These are phyloP conservation scores for Berberis vulgaris DNA, from an alignment of 164 flowering plant genomes.

Conservation along the genomic window DNA sequence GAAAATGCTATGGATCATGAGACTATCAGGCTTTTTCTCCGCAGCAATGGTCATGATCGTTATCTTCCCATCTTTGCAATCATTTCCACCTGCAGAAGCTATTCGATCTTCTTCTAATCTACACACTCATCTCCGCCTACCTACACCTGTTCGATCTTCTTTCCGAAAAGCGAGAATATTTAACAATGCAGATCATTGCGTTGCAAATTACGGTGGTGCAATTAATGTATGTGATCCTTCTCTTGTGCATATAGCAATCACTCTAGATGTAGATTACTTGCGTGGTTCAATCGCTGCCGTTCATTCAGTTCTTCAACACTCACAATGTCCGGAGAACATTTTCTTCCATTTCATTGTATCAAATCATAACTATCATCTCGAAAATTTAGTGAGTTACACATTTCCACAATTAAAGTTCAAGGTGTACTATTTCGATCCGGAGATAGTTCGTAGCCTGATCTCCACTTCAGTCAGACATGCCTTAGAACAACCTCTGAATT, in stretches of 20 bases:
- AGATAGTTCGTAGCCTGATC: constrained; percentile 46
- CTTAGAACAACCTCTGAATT: constrained; percentile 80
- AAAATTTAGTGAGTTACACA: constrained; percentile 52
- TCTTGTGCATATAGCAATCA: constrained; percentile 78
- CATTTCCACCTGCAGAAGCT: constrained; percentile 63
- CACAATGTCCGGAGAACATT: constrained; percentile 62
- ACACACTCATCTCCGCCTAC: constrained; percentile 22
- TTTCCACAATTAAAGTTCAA: constrained; percentile 64
- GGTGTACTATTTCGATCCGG: constrained; percentile 67
- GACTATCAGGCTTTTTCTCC: constrained; percentile 40
- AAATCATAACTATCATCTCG: constrained; percentile 27
- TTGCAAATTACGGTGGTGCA: neutral
- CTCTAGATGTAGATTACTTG: constrained; percentile 73
- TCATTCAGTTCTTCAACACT: constrained; percentile 66
- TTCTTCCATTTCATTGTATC: constrained; percentile 83
- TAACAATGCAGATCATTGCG: constrained; percentile 60
- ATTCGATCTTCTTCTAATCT: constrained; percentile 38
- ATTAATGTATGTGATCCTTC: constrained; percentile 47
- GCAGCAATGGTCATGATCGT: constrained; percentile 43
- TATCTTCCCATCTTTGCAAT: constrained; percentile 49
- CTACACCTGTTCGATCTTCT: constrained; percentile 15
- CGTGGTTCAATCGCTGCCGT: constrained; percentile 95
- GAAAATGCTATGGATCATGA: constrained; percentile 42
- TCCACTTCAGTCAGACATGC: constrained; percentile 81
- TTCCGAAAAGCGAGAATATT: constrained; percentile 42